Conservation (phyloP, 1,284 basidiomycete species). For the Bondarzewia mesenterica region DNA sequence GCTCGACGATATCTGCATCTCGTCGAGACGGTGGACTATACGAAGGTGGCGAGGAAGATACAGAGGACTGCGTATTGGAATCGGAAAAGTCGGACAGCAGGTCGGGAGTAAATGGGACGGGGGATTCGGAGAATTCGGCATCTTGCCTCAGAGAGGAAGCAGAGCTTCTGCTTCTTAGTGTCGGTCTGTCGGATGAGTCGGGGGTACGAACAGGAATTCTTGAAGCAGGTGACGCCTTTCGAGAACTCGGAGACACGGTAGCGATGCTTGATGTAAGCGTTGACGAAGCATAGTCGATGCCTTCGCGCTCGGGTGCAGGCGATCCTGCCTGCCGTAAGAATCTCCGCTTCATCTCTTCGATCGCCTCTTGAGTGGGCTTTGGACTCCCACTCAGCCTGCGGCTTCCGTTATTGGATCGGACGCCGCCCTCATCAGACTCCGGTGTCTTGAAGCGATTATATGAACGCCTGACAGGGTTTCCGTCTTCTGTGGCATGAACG, state of each 20-base stretch:
- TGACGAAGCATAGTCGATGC: constrained; percentile 5
- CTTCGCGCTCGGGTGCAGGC: constrained; percentile 15
- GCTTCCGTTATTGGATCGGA: constrained; percentile 12
- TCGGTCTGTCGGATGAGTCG: constrained; percentile 7
- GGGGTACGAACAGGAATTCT: constrained; percentile 1
- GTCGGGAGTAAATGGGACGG: constrained; percentile 44
- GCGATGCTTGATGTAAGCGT: constrained; percentile 1
- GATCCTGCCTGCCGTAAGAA: constrained; percentile 33
- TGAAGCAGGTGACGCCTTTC: neutral
- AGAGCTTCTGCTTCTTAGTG: constrained; percentile 10
- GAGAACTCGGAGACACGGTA: constrained; percentile 4
- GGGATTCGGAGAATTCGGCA: constrained; percentile 14
- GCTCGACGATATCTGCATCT: constrained; percentile 5
- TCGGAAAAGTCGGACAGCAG: constrained; percentile 57
- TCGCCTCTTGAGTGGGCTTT: constrained; percentile 38
- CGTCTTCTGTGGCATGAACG: constrained; percentile 10
- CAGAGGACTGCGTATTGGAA: constrained; percentile 42
- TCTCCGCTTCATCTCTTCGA: constrained; percentile 58
- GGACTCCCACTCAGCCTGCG: constrained; percentile 7
- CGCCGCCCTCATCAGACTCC: constrained; percentile 1
- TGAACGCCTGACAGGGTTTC: constrained; percentile 18
- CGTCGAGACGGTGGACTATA: constrained; percentile 23
- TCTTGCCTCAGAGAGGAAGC: constrained; percentile 16
- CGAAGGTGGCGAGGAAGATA: constrained; percentile 45
- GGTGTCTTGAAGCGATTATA: constrained; percentile 21